Conservation (phyloP, 768 basidiomycete species). For the Mycena belliarum region DNA sequence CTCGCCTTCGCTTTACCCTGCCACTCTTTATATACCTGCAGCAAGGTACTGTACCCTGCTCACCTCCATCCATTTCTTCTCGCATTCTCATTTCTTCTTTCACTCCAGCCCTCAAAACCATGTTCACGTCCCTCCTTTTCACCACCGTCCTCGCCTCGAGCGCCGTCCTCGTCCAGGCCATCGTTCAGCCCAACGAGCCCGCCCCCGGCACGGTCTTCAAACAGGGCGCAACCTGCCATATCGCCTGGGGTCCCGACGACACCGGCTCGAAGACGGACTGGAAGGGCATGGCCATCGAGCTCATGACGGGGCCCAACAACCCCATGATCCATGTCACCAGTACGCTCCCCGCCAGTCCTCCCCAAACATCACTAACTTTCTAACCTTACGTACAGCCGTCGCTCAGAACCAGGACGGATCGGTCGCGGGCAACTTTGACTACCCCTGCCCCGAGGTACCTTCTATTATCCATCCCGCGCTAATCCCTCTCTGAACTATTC, state of each 20-base stretch:
- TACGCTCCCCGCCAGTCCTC: constrained; percentile 26
- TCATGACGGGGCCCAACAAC: constrained; percentile 79
- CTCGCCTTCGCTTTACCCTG: constrained; percentile 2
- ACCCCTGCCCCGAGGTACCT: constrained; percentile 67
- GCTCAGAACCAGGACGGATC: constrained; percentile 66
- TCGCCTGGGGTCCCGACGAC: constrained; percentile 61
- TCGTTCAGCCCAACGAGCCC: constrained; percentile 60
- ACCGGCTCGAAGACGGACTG: constrained; percentile 49
- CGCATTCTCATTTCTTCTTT: background rate
- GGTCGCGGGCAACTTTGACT: constrained; percentile 47
- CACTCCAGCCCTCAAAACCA: constrained; percentile 22
- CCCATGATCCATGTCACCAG: constrained; percentile 69
- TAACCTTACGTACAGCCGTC: constrained; percentile 47
- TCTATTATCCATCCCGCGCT: background rate
- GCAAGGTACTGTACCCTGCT: background rate
- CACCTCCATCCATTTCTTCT: background rate
- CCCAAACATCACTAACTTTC: background rate
- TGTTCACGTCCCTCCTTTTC: constrained; percentile 41
- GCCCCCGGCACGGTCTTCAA: constrained; percentile 59
- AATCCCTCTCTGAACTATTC: background rate
- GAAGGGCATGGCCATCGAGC: constrained; percentile 72
- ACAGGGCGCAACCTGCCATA: constrained; percentile 53
- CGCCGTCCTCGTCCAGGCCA: constrained; percentile 46
- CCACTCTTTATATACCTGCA: constrained; percentile 14
- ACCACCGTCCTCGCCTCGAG: constrained; percentile 39